phyloP scores from a whole-genome alignment of 2,329 filamentous ascomycete species.

The Sclerotinia borealis region DNA sequence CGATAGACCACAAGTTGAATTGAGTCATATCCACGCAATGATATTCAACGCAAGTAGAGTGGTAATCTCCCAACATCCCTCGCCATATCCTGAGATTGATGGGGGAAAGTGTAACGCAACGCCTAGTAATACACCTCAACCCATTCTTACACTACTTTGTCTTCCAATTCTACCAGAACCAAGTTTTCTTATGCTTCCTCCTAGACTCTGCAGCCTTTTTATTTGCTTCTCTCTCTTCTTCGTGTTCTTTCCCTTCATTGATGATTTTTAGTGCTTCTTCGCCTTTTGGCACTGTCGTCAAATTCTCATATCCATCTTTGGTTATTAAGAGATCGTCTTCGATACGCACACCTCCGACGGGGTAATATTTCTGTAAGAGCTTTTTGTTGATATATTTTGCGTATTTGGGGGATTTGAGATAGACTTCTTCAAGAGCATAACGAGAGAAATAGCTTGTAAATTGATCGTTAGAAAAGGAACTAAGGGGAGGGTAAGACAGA shows the following conservation, averaged over 20 bases:
- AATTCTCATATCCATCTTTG: conserved; percentile 70
- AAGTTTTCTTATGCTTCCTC: conserved; percentile 12
- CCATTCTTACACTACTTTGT: not conserved
- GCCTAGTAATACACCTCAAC: not conserved
- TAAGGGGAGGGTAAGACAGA: conserved; percentile 11
- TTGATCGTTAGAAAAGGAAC: not conserved
- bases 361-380: conserved; percentile 63
- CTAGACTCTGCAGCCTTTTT: conserved; percentile 5
- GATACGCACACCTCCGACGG: conserved; percentile 82
- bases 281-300: conserved; percentile 74
- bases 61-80: not conserved
- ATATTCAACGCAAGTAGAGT: not conserved
- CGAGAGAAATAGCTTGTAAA: conserved; percentile 62
- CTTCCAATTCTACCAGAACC: conserved; percentile 21
- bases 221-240: conserved; percentile 1
- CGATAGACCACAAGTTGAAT: not conserved
- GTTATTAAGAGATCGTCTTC: conserved; percentile 88
- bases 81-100: not conserved
- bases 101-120: not conserved
- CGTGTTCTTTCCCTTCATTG: conserved; percentile 26
- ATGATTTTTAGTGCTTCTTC: conserved; percentile 62
- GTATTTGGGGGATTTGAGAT: conserved; percentile 53
- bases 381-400: conserved; percentile 58
- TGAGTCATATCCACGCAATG: not conserved
- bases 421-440: conserved; percentile 65